Evolutionary conservation across 768 basidiomycete genomes (phyloP), one percentile per base, ranked within the genome.

Genomic region (Ramaria rubella): DNA sequence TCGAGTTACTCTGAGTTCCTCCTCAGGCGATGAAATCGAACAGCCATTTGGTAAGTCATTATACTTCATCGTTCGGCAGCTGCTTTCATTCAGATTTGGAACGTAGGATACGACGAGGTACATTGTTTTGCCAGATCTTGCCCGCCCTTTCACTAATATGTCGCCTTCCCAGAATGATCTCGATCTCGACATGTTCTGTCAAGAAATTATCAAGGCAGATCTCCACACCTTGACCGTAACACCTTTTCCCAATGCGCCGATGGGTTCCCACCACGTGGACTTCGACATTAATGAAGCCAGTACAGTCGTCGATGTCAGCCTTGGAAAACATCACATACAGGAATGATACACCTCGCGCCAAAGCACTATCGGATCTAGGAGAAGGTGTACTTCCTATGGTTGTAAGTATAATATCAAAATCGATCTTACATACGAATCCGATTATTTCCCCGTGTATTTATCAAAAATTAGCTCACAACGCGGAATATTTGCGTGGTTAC

Each of bases 181-280:
- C 30, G 83, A 86, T 61, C 74, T 86, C 21, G 84, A 85, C 66
- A 67, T 83, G 46, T 83, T 84, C 71, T 83, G 80, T 65, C 72
- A 70, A 23, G 75, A 77, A 23, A 77, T 86, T 59, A 72, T 86
- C 46, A 76, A 75, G 48, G 67, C 71, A n/a, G 82, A 85, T 61
- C 75, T 85, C 43, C 75, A 76, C 59, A 76, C 76, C 24, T 72
- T 85, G 46, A 79, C 77, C 62, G 61, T 63, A 8, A 75, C 77
- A n/a, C 75, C 77, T 7, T 78, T 77, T 61, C 65, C 75, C 52
- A 81, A 85, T 64, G 76, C 73, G 0, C 77, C 75, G 57, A 64
- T 78, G 27, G 71, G 69, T 15, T 67, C 72, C n/a, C 61, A 67
- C 29, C 59, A 48, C 31, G 23, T 5, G 8, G 43, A 55, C 27